Evolutionary conservation across 345 rosid species (phyloP).

Genomic region (Bruguiera parviflora): DNA sequence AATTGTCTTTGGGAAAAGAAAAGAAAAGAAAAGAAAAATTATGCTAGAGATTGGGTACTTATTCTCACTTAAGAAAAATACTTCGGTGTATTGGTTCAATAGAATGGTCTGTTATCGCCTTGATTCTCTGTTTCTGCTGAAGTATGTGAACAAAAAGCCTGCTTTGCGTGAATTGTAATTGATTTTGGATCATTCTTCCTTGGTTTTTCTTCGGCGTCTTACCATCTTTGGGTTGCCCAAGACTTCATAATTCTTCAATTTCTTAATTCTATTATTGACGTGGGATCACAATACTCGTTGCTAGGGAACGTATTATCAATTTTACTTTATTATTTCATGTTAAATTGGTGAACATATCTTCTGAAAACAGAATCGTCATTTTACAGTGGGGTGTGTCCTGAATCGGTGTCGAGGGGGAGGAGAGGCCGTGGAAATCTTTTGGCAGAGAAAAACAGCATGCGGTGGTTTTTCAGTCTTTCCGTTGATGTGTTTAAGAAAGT

Average conservation of each 20-base stretch:
- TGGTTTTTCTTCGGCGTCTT: no score
- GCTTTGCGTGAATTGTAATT: no score
- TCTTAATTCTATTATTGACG: no score
- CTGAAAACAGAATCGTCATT: background rate
- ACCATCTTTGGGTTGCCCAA: no score
- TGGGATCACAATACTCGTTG: no score
- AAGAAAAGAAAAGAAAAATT: background rate
- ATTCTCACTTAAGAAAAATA: background rate
- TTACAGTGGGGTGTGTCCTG: conserved; percentile 28
- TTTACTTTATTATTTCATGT: no score
- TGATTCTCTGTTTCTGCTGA: background rate
- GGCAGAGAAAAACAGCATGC: conserved; percentile 46
- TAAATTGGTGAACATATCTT: background rate
- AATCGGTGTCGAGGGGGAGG: conserved; percentile 13
- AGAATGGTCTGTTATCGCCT: background rate
- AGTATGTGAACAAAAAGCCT: background rate
- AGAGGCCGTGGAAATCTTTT: conserved; percentile 25
- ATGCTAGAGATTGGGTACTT: background rate
- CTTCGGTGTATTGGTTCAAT: background rate
- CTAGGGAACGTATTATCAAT: no score
- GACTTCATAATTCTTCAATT: no score
- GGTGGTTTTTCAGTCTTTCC: conserved; percentile 62
- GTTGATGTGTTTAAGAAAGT: conserved; percentile 60
- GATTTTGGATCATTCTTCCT: no score
- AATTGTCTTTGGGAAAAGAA: background rate